phyloP scores from a whole-genome alignment of 1,284 basidiomycete genomes.

The Austropuccinia psidii region DNA sequence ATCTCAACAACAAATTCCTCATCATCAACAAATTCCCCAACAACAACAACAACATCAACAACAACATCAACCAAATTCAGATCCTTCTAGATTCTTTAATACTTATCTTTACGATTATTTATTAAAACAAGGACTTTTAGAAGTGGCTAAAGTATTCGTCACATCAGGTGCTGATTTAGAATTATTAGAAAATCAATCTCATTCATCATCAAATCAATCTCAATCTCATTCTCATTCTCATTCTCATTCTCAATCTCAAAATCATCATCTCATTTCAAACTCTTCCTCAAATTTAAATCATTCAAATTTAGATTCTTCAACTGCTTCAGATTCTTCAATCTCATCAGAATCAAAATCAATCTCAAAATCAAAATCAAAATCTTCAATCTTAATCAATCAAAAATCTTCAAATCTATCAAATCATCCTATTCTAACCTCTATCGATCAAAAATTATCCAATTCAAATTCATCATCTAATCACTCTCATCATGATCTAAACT shows the following conservation, averaged over 20 bases:
- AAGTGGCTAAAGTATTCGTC: conserved; percentile 27
- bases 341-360: too few species aligned
- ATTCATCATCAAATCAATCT: background rate
- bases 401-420: background rate
- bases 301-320: background rate
- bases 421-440: background rate
- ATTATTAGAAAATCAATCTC: background rate
- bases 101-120: conserved; percentile 35
- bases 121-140: conserved; percentile 33
- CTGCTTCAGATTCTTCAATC: background rate
- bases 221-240: background rate
- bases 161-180: conserved; percentile 27
- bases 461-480: conserved; percentile 34
- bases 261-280: background rate
- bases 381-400: background rate
- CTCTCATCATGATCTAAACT: conserved; percentile 34
- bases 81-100: conserved; percentile 23
- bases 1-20: too few species aligned
- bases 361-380: background rate
- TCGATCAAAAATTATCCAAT: conserved; percentile 16
- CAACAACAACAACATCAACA: too few species aligned
- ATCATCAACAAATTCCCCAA: too few species aligned
- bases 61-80: too few species aligned
- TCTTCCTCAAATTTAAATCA: background rate
- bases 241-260: background rate